These are phyloP conservation scores for Diphasiastrum complanatum DNA, from an alignment of 83 land plant genomes.

Conservation along the genomic window DNA sequence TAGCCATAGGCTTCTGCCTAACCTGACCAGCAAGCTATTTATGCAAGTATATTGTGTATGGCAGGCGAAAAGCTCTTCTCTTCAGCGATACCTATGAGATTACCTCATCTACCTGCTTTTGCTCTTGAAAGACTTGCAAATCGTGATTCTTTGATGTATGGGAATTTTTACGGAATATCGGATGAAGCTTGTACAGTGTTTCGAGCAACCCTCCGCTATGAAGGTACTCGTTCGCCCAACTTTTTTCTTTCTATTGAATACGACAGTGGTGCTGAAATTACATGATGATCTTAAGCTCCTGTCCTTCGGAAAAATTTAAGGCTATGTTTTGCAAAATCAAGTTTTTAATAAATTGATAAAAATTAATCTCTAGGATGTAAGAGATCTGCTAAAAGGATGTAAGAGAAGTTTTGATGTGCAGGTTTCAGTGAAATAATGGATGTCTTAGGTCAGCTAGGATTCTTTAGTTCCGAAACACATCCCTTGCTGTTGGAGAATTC, in stretches of 20 bases:
- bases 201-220: conserved; percentile 90
- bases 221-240: conserved; percentile 32
- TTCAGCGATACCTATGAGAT: conserved; percentile 56
- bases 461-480: conserved; percentile 47
- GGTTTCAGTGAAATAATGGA: conserved; percentile 90
- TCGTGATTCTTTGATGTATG: conserved; percentile 80
- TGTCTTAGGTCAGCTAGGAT: conserved; percentile 61
- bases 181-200: conserved; percentile 89
- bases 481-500: conserved; percentile 32
- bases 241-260: conserved; percentile 8
- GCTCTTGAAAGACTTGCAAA: conserved; percentile 90
- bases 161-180: conserved; percentile 73
- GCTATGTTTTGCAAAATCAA: too few species aligned
- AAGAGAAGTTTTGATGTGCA: conserved; percentile 15
- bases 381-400: too few species aligned
- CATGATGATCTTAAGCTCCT: conserved; percentile 2
- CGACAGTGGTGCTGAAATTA: conserved; percentile 1
- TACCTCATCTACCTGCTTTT: conserved; percentile 78
- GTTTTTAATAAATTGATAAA: too few species aligned
- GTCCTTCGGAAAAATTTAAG: background rate
- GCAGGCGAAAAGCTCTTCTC: conserved; percentile 79
- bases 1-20: too few species aligned
- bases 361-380: too few species aligned
- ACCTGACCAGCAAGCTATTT: background rate
- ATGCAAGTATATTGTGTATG: conserved; percentile 8